phyloP scores from a whole-genome alignment of 306 rosid genomes.

The Mucuna pruriens region DNA sequence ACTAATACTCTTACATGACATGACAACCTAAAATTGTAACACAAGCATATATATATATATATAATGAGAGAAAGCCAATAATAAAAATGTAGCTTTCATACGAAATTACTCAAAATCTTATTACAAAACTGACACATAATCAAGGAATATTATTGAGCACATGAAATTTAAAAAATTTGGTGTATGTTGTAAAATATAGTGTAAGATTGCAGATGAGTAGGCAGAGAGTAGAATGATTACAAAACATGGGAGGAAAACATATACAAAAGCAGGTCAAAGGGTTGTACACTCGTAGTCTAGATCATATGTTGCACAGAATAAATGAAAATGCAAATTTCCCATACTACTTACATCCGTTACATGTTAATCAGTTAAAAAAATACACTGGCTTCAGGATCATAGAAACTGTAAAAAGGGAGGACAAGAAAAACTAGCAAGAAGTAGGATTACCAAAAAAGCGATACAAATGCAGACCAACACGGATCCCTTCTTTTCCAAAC shows the following conservation, averaged over 20 bases:
- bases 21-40: not conserved
- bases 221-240: not conserved
- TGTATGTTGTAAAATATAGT: not conserved
- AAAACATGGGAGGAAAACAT: slow-evolving; percentile 23
- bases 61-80: not conserved
- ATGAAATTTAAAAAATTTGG: not conserved
- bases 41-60: too few species aligned
- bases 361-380: not conserved
- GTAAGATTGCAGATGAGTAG: not conserved
- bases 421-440: not conserved
- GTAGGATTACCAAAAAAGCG: slow-evolving; percentile 66
- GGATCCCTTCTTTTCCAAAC: slow-evolving; percentile 69
- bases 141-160: not conserved
- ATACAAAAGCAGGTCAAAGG: not conserved
- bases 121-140: not conserved
- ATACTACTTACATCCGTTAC: not conserved
- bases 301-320: slow-evolving; percentile 7
- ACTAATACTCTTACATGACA: not conserved
- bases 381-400: not conserved
- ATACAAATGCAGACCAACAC: slow-evolving; percentile 66
- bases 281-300: slow-evolving; percentile 4
- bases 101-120: not conserved
- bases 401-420: not conserved
- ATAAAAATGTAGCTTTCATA: not conserved
- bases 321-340: slow-evolving; percentile 17